phyloP scores from a whole-genome alignment of 495 filamentous ascomycete genomes.

The Penicillium bovifimosum region DNA sequence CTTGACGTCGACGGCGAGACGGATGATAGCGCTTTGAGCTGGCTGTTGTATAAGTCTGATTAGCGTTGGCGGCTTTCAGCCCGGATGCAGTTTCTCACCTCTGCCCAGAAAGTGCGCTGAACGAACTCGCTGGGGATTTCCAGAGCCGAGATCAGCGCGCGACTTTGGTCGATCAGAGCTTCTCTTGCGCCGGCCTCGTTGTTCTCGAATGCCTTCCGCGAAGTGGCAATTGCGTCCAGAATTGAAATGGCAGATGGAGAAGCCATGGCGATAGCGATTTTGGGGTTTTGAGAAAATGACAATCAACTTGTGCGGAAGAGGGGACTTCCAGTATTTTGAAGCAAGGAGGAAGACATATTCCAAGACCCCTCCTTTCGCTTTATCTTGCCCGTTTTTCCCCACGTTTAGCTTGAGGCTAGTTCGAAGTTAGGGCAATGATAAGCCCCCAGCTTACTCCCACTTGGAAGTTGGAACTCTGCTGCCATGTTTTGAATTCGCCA shows the following conservation, averaged over 20 bases:
- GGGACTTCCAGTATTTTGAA: not conserved
- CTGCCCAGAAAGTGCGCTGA: slow-evolving; percentile 39
- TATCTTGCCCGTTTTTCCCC: not conserved
- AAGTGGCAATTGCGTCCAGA: slow-evolving; percentile 4
- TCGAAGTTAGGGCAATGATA: not conserved
- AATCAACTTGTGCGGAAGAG: not conserved
- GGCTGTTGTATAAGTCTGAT: slow-evolving; percentile 17
- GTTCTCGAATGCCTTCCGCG: slow-evolving; percentile 22
- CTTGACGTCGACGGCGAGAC: slow-evolving; percentile 30
- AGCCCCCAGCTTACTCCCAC: too few species aligned
- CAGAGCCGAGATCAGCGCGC: slow-evolving; percentile 24
- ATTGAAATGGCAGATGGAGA: slow-evolving; percentile 3
- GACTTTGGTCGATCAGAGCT: slow-evolving; percentile 29
- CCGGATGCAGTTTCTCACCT: slow-evolving; percentile 17
- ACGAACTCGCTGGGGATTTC: slow-evolving; percentile 35
- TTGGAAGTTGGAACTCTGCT: too few species aligned
- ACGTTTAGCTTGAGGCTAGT: not conserved
- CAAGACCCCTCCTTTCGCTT: not conserved
- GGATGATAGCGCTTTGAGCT: slow-evolving; percentile 32
- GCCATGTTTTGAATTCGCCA: too few species aligned
- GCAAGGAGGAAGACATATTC: too few species aligned
- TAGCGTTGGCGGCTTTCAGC: not conserved
- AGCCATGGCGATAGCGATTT: not conserved
- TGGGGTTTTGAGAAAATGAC: not conserved
- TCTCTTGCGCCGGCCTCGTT: slow-evolving; percentile 31